Evolutionary conservation across 2,329 filamentous ascomycete species (phyloP).

Genomic region (Drechslerella stenobrocha): DNA sequence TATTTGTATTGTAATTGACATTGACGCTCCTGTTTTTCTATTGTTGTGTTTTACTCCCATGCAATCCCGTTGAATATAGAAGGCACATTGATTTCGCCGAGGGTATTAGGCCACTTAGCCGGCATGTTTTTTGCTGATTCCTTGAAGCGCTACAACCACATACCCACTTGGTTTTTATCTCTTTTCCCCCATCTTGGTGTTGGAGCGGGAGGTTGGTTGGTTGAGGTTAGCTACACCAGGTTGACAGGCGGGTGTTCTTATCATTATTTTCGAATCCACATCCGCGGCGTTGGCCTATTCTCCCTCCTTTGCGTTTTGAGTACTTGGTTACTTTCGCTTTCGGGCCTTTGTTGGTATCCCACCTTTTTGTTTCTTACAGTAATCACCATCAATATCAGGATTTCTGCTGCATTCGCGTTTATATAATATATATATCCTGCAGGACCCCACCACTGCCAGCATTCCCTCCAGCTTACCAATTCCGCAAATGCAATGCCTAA

Average conservation of each 20-base stretch:
- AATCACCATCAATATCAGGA: too few relatives aligned
- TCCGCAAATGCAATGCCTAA: too few relatives aligned
- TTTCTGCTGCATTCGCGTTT: too few relatives aligned
- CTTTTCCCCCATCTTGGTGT: neutral
- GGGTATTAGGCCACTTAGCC: neutral
- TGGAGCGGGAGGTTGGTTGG: neutral
- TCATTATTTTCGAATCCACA: too few relatives aligned
- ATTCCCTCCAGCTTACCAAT: too few relatives aligned
- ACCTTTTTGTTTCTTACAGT: too few relatives aligned
- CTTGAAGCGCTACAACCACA: neutral
- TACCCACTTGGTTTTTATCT: neutral
- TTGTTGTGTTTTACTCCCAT: neutral
- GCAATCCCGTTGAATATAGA: constrained; percentile 18
- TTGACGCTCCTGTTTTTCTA: neutral
- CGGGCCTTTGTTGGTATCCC: too few relatives aligned
- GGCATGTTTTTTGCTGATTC: neutral
- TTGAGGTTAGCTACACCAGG: neutral
- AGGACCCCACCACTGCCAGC: too few relatives aligned
- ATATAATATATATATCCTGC: too few relatives aligned
- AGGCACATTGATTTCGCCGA: neutral
- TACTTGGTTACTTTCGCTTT: too few relatives aligned
- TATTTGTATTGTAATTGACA: neutral
- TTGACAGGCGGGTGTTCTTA: constrained; percentile 2
- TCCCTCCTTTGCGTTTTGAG: too few relatives aligned
- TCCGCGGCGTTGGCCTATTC: too few relatives aligned